Evolutionary conservation across 768 basidiomycete genomes (phyloP).

Genomic region (Pulveroboletus sp.): DNA sequence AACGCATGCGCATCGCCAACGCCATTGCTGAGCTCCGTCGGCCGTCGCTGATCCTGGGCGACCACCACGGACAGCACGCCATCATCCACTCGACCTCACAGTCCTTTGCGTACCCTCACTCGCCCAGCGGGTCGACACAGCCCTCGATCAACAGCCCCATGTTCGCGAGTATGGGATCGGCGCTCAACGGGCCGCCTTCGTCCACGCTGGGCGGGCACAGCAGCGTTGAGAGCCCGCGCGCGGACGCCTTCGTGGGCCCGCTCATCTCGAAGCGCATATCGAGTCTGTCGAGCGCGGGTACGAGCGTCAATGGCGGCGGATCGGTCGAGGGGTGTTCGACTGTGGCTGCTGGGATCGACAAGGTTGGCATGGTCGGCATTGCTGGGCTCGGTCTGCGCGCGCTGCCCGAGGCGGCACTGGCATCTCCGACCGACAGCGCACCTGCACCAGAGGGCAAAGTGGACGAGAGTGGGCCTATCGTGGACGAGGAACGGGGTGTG

Average conservation of each 20-base stretch:
- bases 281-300: constrained; percentile 25
- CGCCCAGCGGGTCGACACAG: constrained; percentile 38
- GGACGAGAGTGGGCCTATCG: constrained; percentile 22
- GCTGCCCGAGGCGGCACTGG: constrained; percentile 46
- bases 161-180: constrained; percentile 31
- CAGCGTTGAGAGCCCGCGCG: constrained; percentile 33
- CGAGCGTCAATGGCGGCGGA: constrained; percentile 24
- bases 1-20: constrained; percentile 88
- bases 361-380: constrained; percentile 15
- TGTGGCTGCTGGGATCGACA: constrained; percentile 20
- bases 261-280: constrained; percentile 24
- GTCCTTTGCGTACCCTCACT: constrained; percentile 32
- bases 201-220: constrained; percentile 20
- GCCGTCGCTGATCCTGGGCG: constrained; percentile 57
- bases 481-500: constrained; percentile 49
- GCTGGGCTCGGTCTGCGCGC: constrained; percentile 27
- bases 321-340: constrained; percentile 17
- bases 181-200: constrained; percentile 19
- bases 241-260: constrained; percentile 15
- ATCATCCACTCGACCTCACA: constrained; percentile 26
- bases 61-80: constrained; percentile 36
- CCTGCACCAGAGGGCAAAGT: constrained; percentile 32
- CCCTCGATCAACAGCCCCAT: constrained; percentile 44
- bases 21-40: constrained; percentile 85
- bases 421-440: constrained; percentile 62